Base-by-base conservation (phyloP, 805 yeast genomes). In the Metschnikowia koreensis region DNA sequence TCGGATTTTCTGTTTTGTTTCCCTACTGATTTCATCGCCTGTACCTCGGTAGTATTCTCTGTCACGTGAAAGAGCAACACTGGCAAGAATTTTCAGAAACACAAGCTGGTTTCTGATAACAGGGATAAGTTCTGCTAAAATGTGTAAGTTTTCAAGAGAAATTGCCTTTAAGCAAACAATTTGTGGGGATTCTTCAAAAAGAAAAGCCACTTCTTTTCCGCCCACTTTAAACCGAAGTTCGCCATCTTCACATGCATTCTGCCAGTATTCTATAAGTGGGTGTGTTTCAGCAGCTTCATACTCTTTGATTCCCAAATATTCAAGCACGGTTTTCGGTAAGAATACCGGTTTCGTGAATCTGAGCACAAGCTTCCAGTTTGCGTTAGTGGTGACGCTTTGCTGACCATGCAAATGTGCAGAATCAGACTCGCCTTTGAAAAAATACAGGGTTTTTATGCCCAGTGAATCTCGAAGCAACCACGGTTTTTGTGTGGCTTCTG, bases 51-150 rank as follows among this genome's bases (percentile, higher is more conserved):
- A 44, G 9, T 26, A 10, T 34, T 36, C 40, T 22, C n/a, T 38
- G 5, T 16, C 46, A 54, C 43, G 29, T 9, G 51, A 42, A 8
- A 39, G 38, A 6, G 46, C 46, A 16, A 53, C 61, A 38, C 55
- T 52, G 11, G 50, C 48, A 7, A 59, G 46, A 31, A 50, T 34
- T 22, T 41, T 59, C 41, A 44, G 66, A 28, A 74, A 56, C 1
- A 68, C 66, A 26, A 68, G 34, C 43, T 62, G 67, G 53, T 68
- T 74, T 9, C 79, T 58, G 11, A 71, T 56, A 1, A 65, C 57
- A 1, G 72, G 67, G 2, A 74, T 44, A 13, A 70, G 41, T 8
- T 38, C 52, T 1, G 66, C 45, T 2, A 73, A 56, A 31, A 67
- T 69, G 22, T 50, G 48, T 36, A 74, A 41, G 39, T 57, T 61